Base-by-base conservation (phyloP, 257 asterid genomes). In the Eucommia ulmoides region DNA sequence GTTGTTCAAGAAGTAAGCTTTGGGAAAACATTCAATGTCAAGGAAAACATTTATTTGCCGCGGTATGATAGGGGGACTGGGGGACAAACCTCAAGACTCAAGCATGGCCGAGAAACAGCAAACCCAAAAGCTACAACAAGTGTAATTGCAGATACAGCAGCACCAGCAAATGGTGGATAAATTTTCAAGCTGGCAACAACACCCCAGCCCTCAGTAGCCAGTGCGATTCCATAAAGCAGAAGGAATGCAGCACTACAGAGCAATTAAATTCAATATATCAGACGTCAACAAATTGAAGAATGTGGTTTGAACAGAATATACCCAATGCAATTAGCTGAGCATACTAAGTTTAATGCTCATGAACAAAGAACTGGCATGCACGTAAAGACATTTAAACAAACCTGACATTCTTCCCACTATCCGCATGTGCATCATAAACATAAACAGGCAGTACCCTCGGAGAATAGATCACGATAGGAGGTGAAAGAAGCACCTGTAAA, bases 381-480 rank as follows among this genome's bases (percentile, higher is more conserved):
- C n/a, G n/a, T n/a, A n/a, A n/a, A n/a, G n/a, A n/a, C n/a, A n/a
- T n/a, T n/a, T n/a, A n/a, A n/a, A 58, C 80, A 62, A 68, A 91
- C 99, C 99, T 91, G 78, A 91, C 99, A 61, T 91, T 91, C 70
- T 91, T 77, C 33, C 96, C 99, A 78, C 80, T 79, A 75, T 91
- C 99, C 26, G 99, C 99, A 72, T 86, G 99, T 65, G 99, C 96
- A 86, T 91, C 99, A 55, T 91, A 91, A 66, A 91, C 87, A 74
- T 91, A 91, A 41, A 91, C 99, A 29, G 99, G 99, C 70, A 91
- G 63, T 29, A 91, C 96, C 72, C 99, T 75, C 14, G 99, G 96
- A 59, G 99, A 91, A 71, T 91, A 91, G 59, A 91, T 95, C 50
- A 86, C 99, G 42, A 91, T 77, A 46, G 99, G 96, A 63, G 99